Evolutionary conservation across 2,329 filamentous ascomycete genomes (phyloP), one percentile per base, ranked within the genome.

Genomic region (Alternaria triticimaculans): DNA sequence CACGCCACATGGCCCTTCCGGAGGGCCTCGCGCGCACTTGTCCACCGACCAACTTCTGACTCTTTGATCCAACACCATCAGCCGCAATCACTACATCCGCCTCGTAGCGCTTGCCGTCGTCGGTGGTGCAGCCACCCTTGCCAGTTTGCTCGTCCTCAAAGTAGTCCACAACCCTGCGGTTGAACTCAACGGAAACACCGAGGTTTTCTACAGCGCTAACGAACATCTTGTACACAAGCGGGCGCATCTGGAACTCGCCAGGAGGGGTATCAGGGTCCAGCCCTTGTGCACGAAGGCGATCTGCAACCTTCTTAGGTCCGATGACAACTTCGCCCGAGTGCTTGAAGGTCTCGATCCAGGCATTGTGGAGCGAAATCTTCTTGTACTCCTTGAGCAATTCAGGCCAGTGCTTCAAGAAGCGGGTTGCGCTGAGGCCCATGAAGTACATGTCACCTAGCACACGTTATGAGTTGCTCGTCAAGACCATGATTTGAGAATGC

Each of bases 371-470:
- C 18, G 84, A 86, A 55, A 87, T 87, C 8, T 75, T 68, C 58
- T 84, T 81, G 74, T 85, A 87, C 66, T 87, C 84, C 54, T 80
- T 76, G 44, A 80, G 78, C 72, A 88, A 80, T 57, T 86, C 84
- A 10, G 85, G 84, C 85, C 85, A 87, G 63, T 87, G 84, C 73
- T 84, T 84, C 72, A 87, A 82, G 76, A 87, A 87, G 41, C 80
- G 81, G 48, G 84, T 87, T 21, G 85, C 85, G 50, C 84, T 86
- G 21, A 87, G 80, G 10, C 86, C 85, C 83, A 88, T 87, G 73
- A 87, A 87, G 77, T 86, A 87, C 84, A 87, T 87, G 75, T 88
- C 86, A 57, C 86, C 86, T 85, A 57, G 18, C n/a, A 28, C 15
- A 41, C 44, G 15, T 26, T 15, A 53, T 69, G n/a, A 69, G 64